Base-by-base conservation (phyloP, 2,329 filamentous ascomycete species). In the Diplodia mutila region DNA sequence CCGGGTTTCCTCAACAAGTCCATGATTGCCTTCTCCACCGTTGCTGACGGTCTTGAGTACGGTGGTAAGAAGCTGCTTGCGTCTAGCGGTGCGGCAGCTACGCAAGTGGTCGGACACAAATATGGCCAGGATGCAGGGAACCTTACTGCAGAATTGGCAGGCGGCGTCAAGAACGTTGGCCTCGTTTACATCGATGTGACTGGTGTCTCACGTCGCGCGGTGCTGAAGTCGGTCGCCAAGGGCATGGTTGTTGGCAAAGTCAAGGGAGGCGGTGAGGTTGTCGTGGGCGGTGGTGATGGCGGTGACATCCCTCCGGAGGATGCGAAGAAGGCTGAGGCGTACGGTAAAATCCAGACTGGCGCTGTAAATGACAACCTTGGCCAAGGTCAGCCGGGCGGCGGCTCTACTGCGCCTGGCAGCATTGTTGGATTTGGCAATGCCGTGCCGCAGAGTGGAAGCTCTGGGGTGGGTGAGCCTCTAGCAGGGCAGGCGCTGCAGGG, bases 181-280 rank as follows among this genome's bases (percentile, higher is more conserved):
- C 85, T 99, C 32, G 95, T 99, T 37, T 99, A 99, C 77, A 97
- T 99, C 69, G 95, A 99, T 73, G 94, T 96, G 1, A 91, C 94
- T 0, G 95, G 95, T 42, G 95, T 99, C 1, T 97, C 92, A 66
- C 86, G 95, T 51, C 88, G 90, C 69, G 95, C 95, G 0, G 88
- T 99, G 52, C 87, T 99, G 76, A 99, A 97, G 84, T 92, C 91
- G 51, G 95, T 98, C 1, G 95, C 94, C 23, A 97, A 97, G 83
- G 78, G 95, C 49, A 98, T 99, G 95, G 90, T 96, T 0, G 89
- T 96, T 5, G 92, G 92, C 42, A 89, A 89, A 71, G 91, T 94
- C 59, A 87, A 88, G 68, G 90, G 89, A 46, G 91, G 90, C 4
- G 88, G 91, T 2, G 87, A 92, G 71, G 84, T 93, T 23, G 85